These are phyloP conservation scores for Bruguiera hainesii DNA, from an alignment of 441 rosid species.

Conservation along the genomic window DNA sequence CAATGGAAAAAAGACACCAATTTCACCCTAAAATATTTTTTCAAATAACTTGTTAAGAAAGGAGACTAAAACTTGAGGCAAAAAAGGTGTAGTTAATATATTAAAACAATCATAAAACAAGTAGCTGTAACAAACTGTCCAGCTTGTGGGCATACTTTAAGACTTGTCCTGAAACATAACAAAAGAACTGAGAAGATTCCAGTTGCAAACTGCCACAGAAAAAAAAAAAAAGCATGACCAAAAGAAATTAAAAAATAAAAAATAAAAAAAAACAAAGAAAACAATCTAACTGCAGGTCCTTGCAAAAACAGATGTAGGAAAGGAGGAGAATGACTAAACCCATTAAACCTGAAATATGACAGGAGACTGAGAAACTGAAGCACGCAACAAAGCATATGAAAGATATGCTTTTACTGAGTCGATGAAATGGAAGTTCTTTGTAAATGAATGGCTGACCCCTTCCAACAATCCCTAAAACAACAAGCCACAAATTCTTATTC, in stretches of 20 bases:
- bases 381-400: conserved; percentile 93
- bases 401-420: conserved; percentile 99
- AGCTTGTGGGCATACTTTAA: conserved; percentile 62
- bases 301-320: conserved; percentile 17
- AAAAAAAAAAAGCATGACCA: conserved; percentile 28
- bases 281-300: not conserved
- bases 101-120: not conserved
- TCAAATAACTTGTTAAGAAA: conserved; percentile 5
- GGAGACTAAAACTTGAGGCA: conserved; percentile 2
- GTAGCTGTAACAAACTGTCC: conserved; percentile 17
- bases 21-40: conserved; percentile 74
- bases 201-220: conserved; percentile 77
- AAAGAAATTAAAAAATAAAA: not conserved
- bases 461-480: conserved; percentile 81
- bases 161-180: conserved; percentile 90
- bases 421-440: conserved; percentile 93
- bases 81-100: conserved; percentile 5
- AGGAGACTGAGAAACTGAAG: conserved; percentile 90
- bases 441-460: conserved; percentile 92
- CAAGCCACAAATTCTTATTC: conserved; percentile 15
- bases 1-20: conserved; percentile 96
- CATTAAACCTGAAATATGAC: conserved; percentile 85
- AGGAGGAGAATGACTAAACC: conserved; percentile 13
- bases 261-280: not conserved
- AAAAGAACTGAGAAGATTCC: conserved; percentile 95